Evolutionary conservation across 2,329 filamentous ascomycete species (phyloP).

Genomic region (Aotearoamyces nothofagi): DNA sequence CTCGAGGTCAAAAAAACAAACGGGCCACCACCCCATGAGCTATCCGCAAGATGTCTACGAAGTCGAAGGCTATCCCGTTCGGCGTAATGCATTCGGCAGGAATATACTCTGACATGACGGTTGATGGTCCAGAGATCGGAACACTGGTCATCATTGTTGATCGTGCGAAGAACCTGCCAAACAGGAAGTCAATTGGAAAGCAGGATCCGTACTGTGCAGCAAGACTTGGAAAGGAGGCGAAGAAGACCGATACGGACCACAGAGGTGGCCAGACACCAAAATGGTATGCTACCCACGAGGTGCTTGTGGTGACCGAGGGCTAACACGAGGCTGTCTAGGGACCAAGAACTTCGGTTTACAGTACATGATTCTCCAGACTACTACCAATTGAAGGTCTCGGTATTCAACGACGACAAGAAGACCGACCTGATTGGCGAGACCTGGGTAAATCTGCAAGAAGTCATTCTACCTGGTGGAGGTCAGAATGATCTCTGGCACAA

Average conservation of each 20-base stretch:
- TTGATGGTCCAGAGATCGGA: conserved; percentile 86
- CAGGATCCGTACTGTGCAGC: conserved; percentile 96
- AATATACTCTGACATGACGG: conserved; percentile 85
- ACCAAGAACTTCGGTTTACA: conserved; percentile 89
- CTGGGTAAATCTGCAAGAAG: conserved; percentile 69
- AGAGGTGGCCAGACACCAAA: conserved; percentile 87
- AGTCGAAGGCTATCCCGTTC: conserved; percentile 37
- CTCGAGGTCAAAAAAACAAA: no score
- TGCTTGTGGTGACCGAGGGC: conserved; percentile 2
- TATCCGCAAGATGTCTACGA: conserved; percentile 42
- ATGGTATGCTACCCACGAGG: conserved; percentile 52
- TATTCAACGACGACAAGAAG: conserved; percentile 98
- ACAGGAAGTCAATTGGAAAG: conserved; percentile 94
- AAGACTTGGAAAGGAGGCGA: conserved; percentile 86
- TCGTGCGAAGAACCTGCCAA: conserved; percentile 91
- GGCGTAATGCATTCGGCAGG: conserved; percentile 69
- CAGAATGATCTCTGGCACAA: conserved; percentile 88
- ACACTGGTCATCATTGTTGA: conserved; percentile 87
- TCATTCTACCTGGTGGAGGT: conserved; percentile 77
- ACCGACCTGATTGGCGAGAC: conserved; percentile 93
- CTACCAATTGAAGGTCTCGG: conserved; percentile 83
- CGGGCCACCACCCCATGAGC: no score
- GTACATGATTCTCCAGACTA: conserved; percentile 97
- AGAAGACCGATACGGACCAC: conserved; percentile 90
- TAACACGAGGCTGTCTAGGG: conserved; percentile 45